Conservation (phyloP, 2,329 filamentous ascomycete species). For the Triangularia setosa region DNA sequence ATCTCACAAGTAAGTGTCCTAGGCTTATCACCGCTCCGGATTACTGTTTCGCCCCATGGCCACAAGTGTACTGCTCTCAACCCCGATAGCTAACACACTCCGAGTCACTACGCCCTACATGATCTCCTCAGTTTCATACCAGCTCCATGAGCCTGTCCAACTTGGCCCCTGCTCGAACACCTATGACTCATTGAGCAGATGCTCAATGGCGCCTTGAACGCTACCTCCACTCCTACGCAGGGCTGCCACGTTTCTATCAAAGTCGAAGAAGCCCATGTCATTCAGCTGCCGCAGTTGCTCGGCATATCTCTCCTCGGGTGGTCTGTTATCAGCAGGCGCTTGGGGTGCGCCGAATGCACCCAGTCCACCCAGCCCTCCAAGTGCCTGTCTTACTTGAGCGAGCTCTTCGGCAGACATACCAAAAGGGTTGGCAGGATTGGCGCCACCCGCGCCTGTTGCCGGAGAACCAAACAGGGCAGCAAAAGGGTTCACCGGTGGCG, state of each 20-base stretch:
- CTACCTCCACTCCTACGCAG: constrained; percentile 85
- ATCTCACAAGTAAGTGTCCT: neutral
- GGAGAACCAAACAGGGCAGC: constrained; percentile 24
- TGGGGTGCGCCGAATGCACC: constrained; percentile 40
- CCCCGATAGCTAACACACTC: neutral
- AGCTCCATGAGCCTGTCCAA: neutral
- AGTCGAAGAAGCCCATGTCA: constrained; percentile 98
- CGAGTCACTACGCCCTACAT: neutral
- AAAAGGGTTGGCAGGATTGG: constrained; percentile 40
- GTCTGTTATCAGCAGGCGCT: constrained; percentile 72
- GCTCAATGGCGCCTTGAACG: constrained; percentile 86
- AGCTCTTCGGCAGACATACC: constrained; percentile 52
- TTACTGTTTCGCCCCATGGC: neutral
- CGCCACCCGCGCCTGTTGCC: constrained; percentile 29
- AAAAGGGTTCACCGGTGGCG: constrained; percentile 26
- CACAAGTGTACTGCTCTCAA: neutral
- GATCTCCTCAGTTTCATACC: neutral
- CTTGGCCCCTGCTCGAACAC: neutral
- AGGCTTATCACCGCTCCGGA: neutral
- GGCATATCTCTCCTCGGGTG: constrained; percentile 90
- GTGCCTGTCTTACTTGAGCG: constrained; percentile 48
- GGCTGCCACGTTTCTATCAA: constrained; percentile 86
- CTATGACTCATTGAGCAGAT: constrained; percentile 49
- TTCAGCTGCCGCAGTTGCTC: constrained; percentile 89
- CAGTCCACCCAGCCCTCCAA: constrained; percentile 33